Evolutionary conservation across 176 grass and related monocot genomes (phyloP).

Genomic region (Calamus simplicifolius): DNA sequence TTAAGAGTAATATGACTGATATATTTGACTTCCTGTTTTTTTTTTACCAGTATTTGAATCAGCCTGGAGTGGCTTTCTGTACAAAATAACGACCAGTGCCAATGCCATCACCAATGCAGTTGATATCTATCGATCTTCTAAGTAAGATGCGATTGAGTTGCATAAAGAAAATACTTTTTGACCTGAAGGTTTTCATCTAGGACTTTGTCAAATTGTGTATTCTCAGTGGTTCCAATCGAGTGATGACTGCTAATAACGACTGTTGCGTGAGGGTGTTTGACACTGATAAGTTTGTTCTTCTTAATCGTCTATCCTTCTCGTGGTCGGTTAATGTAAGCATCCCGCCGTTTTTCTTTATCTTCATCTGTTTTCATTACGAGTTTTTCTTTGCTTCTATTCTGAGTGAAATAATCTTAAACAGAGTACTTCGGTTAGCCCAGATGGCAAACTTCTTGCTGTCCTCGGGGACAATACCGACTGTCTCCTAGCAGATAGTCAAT

Average conservation of each 20-base stretch:
- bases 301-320: slow-evolving; percentile 26
- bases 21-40: neutral
- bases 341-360: neutral
- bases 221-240: slow-evolving; percentile 39
- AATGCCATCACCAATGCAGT: slow-evolving; percentile 76
- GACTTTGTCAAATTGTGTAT: no score
- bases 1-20: no score
- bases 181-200: no score
- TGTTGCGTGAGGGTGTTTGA: slow-evolving; percentile 40
- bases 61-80: slow-evolving; percentile 65
- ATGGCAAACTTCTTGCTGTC: slow-evolving; percentile 57
- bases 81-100: slow-evolving; percentile 42
- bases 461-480: slow-evolving; percentile 62
- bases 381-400: neutral
- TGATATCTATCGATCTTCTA: slow-evolving; percentile 41
- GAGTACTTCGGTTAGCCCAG: slow-evolving; percentile 46
- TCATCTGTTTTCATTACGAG: neutral
- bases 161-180: no score
- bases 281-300: slow-evolving; percentile 27
- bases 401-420: slow-evolving; percentile 9
- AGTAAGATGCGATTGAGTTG: slow-evolving; percentile 24
- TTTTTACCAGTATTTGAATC: slow-evolving; percentile 43
- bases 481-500: slow-evolving; percentile 49
- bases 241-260: slow-evolving; percentile 56
- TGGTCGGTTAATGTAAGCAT: slow-evolving; percentile 74